Base-by-base conservation (phyloP, 768 basidiomycete species). In the Hypholoma fasciculare region DNA sequence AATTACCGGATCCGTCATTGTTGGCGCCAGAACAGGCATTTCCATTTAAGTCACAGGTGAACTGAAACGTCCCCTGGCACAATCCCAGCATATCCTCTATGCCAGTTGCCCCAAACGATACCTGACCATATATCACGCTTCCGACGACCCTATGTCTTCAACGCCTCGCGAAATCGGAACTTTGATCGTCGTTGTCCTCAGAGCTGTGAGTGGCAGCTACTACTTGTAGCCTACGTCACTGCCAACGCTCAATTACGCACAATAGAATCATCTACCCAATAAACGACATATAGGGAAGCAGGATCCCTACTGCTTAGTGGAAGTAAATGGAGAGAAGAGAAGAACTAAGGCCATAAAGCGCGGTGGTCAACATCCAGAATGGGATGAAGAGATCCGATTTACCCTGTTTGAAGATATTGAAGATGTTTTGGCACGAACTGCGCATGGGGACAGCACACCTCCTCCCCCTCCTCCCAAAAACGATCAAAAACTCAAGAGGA, bases 351-450 rank as follows among this genome's bases (percentile, higher is more conserved):
- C 94, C n/a, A 89, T 98, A 71, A 96, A 92, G 70, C 89, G 94
- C 30, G 97, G 97, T 50, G 97, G 97, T 16, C 97, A 99, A 71
- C 95, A 97, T 72, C 97, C 97, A 5, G 94, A 94, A 74, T 99
- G 97, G 96, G 97, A 99, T 69, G 95, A 97, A 66, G 97, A 99
- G 74, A 79, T 98, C 67, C 88, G 97, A 43, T 98, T 98, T 73
- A 87, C 89, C 23, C 78, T 99, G 46, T 84, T 80, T 62, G 96
- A 98, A 68, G 93, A 94, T 62, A 73, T 77, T 34, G 79, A 83
- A 30, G 84, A 81, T 62, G 76, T 78, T n/a, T 72, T 78, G 42
- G 76, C 79, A 38, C 74, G 77, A 61, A 74, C 75, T 52, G 73
- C 73, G 8, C 64, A 65, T 48, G 72, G 65, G 23, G 72, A 79